These are phyloP conservation scores for Exophiala mesophila DNA, from an alignment of 2,329 filamentous ascomycete genomes.

Conservation along the genomic window DNA sequence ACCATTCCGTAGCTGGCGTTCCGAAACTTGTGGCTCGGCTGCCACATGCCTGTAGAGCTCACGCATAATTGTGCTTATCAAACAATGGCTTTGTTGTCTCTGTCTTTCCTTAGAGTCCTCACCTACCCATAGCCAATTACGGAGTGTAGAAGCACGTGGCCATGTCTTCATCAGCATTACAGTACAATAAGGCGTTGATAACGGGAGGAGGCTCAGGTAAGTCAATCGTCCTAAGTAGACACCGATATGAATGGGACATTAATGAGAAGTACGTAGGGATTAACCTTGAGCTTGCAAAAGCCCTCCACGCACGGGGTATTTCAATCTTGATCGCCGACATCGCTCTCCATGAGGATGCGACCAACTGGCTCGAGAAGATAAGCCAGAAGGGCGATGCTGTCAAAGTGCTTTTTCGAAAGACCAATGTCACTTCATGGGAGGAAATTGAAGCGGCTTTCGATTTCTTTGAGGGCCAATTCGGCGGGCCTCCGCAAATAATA, in stretches of 20 bases:
- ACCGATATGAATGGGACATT: neutral
- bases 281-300: constrained; percentile 39
- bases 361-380: constrained; percentile 36
- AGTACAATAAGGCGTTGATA: neutral
- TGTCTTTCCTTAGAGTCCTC: no score
- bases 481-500: constrained; percentile 40
- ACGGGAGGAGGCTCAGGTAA: neutral
- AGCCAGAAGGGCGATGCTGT: constrained; percentile 21
- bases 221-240: no score
- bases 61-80: no score
- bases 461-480: constrained; percentile 45
- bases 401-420: constrained; percentile 39
- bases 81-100: no score
- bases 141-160: no score
- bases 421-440: constrained; percentile 45
- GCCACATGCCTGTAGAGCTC: no score
- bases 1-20: no score
- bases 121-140: no score
- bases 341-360: constrained; percentile 40
- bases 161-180: no score
- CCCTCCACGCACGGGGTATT: constrained; percentile 39
- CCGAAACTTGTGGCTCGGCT: no score
- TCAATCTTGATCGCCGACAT: constrained; percentile 44
- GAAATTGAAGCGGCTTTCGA: constrained; percentile 47
- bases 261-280: constrained; percentile 30